These are phyloP conservation scores for Epichloe baconii DNA, from an alignment of 2,329 filamentous ascomycete genomes.

Conservation along the genomic window DNA sequence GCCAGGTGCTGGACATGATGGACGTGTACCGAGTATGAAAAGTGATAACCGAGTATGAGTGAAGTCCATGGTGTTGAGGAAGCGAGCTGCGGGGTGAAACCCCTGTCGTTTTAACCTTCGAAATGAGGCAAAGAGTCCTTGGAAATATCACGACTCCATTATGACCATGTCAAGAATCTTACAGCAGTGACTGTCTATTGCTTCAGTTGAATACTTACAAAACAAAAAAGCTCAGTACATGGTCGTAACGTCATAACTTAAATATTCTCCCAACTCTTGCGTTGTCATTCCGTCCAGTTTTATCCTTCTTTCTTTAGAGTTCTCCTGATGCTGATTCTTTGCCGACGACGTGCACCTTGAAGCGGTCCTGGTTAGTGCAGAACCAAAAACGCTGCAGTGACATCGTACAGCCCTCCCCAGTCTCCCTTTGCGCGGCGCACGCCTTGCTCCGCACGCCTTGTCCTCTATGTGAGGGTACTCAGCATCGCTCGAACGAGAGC, in stretches of 20 bases:
- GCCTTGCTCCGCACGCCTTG: too few relatives aligned
- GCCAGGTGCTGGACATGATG: conserved; percentile 8
- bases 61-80: background rate
- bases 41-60: too few relatives aligned
- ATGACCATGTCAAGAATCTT: too few relatives aligned
- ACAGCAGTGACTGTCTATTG: background rate
- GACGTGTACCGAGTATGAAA: too few relatives aligned
- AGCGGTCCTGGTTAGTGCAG: background rate
- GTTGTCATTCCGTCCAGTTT: background rate
- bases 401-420: background rate
- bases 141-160: too few relatives aligned
- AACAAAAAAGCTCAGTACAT: background rate
- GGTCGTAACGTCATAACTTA: background rate
- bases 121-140: too few relatives aligned
- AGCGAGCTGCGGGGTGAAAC: too few relatives aligned
- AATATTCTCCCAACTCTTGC: background rate
- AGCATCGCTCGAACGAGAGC: conserved; percentile 56
- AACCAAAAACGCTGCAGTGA: background rate
- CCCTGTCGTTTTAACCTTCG: too few relatives aligned
- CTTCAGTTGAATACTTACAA: background rate
- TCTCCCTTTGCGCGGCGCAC: background rate
- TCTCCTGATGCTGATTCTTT: too few relatives aligned
- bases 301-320: background rate
- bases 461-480: conserved; percentile 48
- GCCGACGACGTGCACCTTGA: background rate